phyloP scores from a whole-genome alignment of 768 basidiomycete species.

The Amanita brunnescens region DNA sequence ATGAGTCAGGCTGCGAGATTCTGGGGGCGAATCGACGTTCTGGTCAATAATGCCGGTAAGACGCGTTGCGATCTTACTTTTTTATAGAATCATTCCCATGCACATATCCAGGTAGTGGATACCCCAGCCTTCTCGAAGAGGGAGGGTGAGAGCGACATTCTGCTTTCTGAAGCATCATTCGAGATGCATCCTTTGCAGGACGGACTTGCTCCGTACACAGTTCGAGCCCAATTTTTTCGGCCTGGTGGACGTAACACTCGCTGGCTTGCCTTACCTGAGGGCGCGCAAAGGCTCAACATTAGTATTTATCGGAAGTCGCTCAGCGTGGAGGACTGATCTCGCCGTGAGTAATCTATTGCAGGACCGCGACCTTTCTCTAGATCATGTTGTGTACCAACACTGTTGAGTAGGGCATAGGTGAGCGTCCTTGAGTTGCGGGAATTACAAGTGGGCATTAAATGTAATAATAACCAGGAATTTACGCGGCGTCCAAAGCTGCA shows the following conservation, averaged over 20 bases:
- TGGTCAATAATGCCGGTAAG: constrained; percentile 58
- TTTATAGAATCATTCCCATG: neutral
- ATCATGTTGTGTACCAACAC: neutral
- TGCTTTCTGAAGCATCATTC: neutral
- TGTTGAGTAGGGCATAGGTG: too few relatives aligned
- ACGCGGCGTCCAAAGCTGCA: constrained; percentile 53
- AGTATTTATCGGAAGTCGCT: constrained; percentile 47
- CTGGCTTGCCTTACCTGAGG: constrained; percentile 45
- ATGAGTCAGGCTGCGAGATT: constrained; percentile 36
- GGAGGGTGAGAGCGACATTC: constrained; percentile 32
- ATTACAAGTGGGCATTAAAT: too few relatives aligned
- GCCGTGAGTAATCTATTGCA: constrained; percentile 24
- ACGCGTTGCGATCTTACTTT: neutral
- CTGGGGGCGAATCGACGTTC: constrained; percentile 50
- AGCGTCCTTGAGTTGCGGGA: too few relatives aligned
- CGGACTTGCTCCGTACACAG: constrained; percentile 28
- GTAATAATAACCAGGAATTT: constrained; percentile 16
- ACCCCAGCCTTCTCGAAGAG: constrained; percentile 45
- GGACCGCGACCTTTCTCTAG: neutral
- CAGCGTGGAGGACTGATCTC: constrained; percentile 39
- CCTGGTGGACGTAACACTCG: constrained; percentile 42
- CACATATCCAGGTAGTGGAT: constrained; percentile 22
- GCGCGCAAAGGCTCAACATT: constrained; percentile 32
- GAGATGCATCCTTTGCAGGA: neutral
- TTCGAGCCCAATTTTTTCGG: constrained; percentile 47